Evolutionary conservation across 148 eudicot genomes (phyloP), one percentile per base, ranked within the genome.

Genomic region (Salicornia ramosissima): DNA sequence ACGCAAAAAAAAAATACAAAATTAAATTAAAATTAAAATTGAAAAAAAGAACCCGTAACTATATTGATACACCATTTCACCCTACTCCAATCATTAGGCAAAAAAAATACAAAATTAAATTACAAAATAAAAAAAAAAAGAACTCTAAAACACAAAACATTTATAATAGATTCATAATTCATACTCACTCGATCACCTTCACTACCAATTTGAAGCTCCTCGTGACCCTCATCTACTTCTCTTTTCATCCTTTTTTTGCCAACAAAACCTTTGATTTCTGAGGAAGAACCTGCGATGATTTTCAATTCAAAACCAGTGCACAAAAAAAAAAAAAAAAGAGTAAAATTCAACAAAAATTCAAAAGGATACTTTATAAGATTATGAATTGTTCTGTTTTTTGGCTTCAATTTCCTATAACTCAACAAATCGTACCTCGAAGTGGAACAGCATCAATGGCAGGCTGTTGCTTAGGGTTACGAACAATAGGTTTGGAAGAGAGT

Each of bases 161-260:
- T n/a, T n/a, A n/a, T n/a, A n/a, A n/a, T n/a, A n/a, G n/a, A n/a
- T n/a, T n/a, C n/a, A n/a, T n/a, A n/a, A 58, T 59, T 42, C 28
- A 50, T 21, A 65, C 75, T 76, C 51, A 76, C 71, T 28, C 21
- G 39, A 65, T 71, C 67, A 51, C 6, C 34, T 21, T 36, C 14
- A 67, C 33, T 26, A 19, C 45, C 19, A 13, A n/a, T 24, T 71
- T 72, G 39, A 51, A 2, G 18, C 69, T 73, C 56, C 22, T 49
- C 71, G 58, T 33, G 18, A 61, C 65, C 56, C 22, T 49, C 71
- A 65, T 33, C 21, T 2, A 13, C 55, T 60, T 60, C 75, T 68
- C 72, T 77, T 77, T 77, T 77, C 8, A 76, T 51, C 71, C 80
- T 71, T 62, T 77, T 77, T 62, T 71, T 77, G 61, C 80, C 66